These are phyloP conservation scores for Lactifluus hygrophoroides DNA, from an alignment of 768 basidiomycete genomes.

Conservation along the genomic window DNA sequence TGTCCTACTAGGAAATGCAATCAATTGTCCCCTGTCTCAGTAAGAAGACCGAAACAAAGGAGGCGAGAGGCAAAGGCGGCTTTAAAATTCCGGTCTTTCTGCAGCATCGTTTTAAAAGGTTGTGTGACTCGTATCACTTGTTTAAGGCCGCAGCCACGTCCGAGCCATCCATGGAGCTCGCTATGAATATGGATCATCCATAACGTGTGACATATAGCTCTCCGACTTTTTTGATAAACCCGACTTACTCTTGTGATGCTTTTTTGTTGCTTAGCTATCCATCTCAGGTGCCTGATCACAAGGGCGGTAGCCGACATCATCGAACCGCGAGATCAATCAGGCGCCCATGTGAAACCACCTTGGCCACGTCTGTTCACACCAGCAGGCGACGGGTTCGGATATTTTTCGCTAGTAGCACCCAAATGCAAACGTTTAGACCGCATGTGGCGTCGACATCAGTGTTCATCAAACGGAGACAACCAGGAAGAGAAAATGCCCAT, in stretches of 20 bases:
- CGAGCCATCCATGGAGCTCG: too few species aligned
- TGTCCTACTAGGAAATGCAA: too few species aligned
- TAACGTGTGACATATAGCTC: too few species aligned
- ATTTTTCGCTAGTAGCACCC: neutral
- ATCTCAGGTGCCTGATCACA: slow-evolving; percentile 16
- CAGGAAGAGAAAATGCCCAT: neutral
- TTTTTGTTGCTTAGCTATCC: neutral
- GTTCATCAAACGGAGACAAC: neutral
- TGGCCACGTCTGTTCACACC: neutral
- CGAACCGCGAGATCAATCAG: slow-evolving; percentile 7
- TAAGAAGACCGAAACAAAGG: too few species aligned
- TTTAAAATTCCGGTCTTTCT: too few species aligned
- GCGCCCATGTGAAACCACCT: slow-evolving; percentile 15
- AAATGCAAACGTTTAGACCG: neutral
- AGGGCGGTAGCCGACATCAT: slow-evolving; percentile 3
- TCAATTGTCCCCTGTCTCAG: too few species aligned
- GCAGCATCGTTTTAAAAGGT: too few species aligned
- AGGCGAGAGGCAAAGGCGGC: too few species aligned
- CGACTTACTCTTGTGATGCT: neutral
- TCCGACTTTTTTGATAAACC: neutral
- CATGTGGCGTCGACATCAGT: slow-evolving; percentile 8
- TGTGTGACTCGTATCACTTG: too few species aligned
- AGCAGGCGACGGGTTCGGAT: slow-evolving; percentile 11
- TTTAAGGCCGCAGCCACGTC: neutral
- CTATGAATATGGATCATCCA: too few species aligned